These are phyloP conservation scores for Hypoxylon lenormandii DNA, from an alignment of 495 filamentous ascomycete species.

Conservation along the genomic window DNA sequence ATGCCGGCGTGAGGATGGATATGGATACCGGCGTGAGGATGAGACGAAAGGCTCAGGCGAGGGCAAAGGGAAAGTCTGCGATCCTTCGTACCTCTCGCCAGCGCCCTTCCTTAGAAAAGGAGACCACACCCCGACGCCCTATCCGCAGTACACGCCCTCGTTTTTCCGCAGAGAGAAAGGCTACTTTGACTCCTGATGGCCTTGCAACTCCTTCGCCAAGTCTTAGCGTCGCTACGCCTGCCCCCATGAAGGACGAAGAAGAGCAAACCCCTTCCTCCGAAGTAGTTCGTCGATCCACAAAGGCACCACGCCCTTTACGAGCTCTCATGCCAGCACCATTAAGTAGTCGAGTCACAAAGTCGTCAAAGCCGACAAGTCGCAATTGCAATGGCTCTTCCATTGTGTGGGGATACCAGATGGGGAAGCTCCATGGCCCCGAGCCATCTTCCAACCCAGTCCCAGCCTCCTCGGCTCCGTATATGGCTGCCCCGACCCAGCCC, in stretches of 20 bases:
- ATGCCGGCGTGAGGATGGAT: too few relatives aligned
- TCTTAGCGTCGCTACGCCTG: background rate
- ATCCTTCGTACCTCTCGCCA: background rate
- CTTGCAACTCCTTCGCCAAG: background rate
- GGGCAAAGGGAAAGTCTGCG: background rate
- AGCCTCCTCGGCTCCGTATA: background rate
- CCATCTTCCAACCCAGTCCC: background rate
- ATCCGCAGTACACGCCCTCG: too few relatives aligned
- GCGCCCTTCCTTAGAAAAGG: too few relatives aligned
- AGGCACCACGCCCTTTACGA: background rate
- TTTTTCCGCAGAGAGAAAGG: too few relatives aligned
- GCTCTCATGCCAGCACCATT: background rate
- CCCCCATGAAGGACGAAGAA: background rate
- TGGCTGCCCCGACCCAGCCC: background rate
- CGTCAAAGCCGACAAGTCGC: background rate
- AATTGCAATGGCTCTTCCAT: background rate
- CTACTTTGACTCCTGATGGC: background rate
- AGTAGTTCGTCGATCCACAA: background rate
- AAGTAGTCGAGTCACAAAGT: background rate
- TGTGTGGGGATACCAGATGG: constrained; percentile 11
- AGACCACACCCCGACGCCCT: too few relatives aligned
- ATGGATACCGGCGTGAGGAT: too few relatives aligned
- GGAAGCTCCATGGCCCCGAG: background rate
- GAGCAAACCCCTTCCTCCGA: background rate
- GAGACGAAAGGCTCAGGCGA: too few relatives aligned